Conservation (phyloP, 805 yeast genomes). For the Candida insectalens region DNA sequence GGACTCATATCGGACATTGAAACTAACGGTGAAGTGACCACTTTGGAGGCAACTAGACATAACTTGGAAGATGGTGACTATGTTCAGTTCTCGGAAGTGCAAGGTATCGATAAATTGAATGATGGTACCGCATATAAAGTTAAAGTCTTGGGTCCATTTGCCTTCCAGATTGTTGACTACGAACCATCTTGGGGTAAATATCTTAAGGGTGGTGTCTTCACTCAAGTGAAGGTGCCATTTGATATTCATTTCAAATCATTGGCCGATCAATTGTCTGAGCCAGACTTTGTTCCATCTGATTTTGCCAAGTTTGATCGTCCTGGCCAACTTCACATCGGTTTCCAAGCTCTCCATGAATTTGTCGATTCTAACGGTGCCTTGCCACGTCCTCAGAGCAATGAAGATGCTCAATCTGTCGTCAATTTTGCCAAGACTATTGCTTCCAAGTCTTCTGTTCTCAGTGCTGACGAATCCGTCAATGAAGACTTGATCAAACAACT, state of each 20-base stretch:
- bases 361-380: slow-evolving; percentile 46
- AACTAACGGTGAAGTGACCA: slow-evolving; percentile 81
- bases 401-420: slow-evolving; percentile 63
- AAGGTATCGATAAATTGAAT: slow-evolving; percentile 68
- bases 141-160: slow-evolving; percentile 89
- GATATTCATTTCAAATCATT: slow-evolving; percentile 55
- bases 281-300: slow-evolving; percentile 77
- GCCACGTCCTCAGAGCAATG: slow-evolving; percentile 69
- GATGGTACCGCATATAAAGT: slow-evolving; percentile 67
- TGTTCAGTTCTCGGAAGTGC: slow-evolving; percentile 79
- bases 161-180: slow-evolving; percentile 59
- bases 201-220: slow-evolving; percentile 78
- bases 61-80: slow-evolving; percentile 87
- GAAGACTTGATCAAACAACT: slow-evolving; percentile 60
- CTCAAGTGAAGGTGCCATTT: slow-evolving; percentile 82
- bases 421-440: slow-evolving; percentile 51
- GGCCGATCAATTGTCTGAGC: slow-evolving; percentile 53
- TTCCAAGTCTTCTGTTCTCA: slow-evolving; percentile 44
- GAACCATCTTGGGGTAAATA: slow-evolving; percentile 52
- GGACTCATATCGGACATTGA: slow-evolving; percentile 92
- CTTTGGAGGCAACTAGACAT: slow-evolving; percentile 86
- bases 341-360: slow-evolving; percentile 80
- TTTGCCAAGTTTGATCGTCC: slow-evolving; percentile 94
- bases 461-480: slow-evolving; percentile 42
- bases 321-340: slow-evolving; percentile 81